These are phyloP conservation scores for Amanita rimosa DNA, from an alignment of 768 basidiomycete species.

Conservation along the genomic window DNA sequence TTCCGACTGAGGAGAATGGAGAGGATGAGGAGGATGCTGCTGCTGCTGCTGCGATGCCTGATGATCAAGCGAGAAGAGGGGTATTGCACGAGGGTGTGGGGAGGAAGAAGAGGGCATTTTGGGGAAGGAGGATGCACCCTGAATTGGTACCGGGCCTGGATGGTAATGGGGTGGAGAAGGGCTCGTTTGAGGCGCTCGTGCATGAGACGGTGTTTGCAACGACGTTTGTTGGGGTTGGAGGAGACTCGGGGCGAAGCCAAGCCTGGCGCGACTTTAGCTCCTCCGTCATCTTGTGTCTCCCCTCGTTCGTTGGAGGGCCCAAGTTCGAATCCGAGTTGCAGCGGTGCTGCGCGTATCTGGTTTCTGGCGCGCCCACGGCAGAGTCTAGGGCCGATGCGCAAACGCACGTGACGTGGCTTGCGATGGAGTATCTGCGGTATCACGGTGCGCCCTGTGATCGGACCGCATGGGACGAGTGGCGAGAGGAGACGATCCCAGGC, in stretches of 20 bases:
- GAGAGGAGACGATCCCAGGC: conserved; percentile 37
- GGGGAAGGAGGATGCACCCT: conserved; percentile 70
- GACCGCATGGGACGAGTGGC: conserved; percentile 48
- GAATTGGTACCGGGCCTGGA: conserved; percentile 37
- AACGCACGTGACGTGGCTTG: conserved; percentile 51
- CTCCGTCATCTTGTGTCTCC: conserved; percentile 49
- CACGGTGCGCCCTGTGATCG: conserved; percentile 42
- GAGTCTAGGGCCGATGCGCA: conserved; percentile 28
- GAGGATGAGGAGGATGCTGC: conserved; percentile 13
- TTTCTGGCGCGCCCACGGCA: conserved; percentile 34
- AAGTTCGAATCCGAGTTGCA: conserved; percentile 64
- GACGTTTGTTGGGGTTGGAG: conserved; percentile 31
- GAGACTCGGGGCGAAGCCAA: conserved; percentile 8
- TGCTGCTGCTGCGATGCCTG: conserved; percentile 1
- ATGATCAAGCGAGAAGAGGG: conserved; percentile 24
- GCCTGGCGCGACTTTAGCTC: conserved; percentile 56
- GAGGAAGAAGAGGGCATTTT: conserved; percentile 60
- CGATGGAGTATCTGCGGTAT: conserved; percentile 49
- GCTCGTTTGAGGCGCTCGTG: conserved; percentile 66
- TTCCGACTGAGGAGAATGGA: conserved; percentile 46
- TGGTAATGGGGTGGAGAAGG: conserved; percentile 39
- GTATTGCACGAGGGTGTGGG: conserved; percentile 10
- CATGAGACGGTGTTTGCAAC: conserved; percentile 80
- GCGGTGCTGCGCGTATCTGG: conserved; percentile 53
- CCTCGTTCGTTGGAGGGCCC: conserved; percentile 37